Evolutionary conservation across 768 basidiomycete species (phyloP).

Genomic region (Sistotremastrum suecicum): DNA sequence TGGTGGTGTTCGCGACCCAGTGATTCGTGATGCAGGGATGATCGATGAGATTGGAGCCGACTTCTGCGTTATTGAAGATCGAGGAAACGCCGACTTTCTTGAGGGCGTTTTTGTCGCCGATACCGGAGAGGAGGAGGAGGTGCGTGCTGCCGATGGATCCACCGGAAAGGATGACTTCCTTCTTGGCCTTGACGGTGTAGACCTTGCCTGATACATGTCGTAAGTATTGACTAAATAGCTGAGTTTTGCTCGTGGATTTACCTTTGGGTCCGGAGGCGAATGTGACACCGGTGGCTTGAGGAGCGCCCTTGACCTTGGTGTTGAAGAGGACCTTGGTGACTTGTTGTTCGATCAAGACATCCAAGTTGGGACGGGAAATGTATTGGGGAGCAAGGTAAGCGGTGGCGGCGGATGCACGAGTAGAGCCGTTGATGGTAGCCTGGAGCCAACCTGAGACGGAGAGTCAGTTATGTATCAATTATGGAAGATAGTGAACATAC

Average conservation of each 20-base stretch:
- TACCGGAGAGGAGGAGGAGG: slow-evolving; percentile 16
- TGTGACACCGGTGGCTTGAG: too few species aligned
- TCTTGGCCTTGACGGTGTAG: background rate
- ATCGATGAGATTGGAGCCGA: slow-evolving; percentile 25
- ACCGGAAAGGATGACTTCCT: slow-evolving; percentile 11
- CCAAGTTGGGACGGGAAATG: slow-evolving; percentile 9
- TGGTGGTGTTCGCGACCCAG: slow-evolving; percentile 10
- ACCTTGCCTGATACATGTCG: background rate
- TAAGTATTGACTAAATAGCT: background rate
- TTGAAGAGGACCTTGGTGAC: background rate
- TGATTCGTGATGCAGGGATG: background rate
- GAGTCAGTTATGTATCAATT: slow-evolving; percentile 1
- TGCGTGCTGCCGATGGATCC: slow-evolving; percentile 15
- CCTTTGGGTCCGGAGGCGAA: too few species aligned
- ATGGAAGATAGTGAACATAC: slow-evolving; percentile 5
- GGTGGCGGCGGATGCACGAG: slow-evolving; percentile 7
- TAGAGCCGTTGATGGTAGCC: slow-evolving; percentile 5
- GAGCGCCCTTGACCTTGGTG: too few species aligned
- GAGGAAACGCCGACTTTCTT: slow-evolving; percentile 8
- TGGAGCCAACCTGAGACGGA: slow-evolving; percentile 13
- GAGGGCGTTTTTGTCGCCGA: slow-evolving; percentile 13
- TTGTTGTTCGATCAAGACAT: slow-evolving; percentile 8
- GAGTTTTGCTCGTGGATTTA: too few species aligned
- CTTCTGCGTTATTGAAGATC: slow-evolving; percentile 19
- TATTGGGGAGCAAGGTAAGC: slow-evolving; percentile 6